Base-by-base conservation (phyloP, 2,329 filamentous ascomycete genomes). In the Phoma sp. region DNA sequence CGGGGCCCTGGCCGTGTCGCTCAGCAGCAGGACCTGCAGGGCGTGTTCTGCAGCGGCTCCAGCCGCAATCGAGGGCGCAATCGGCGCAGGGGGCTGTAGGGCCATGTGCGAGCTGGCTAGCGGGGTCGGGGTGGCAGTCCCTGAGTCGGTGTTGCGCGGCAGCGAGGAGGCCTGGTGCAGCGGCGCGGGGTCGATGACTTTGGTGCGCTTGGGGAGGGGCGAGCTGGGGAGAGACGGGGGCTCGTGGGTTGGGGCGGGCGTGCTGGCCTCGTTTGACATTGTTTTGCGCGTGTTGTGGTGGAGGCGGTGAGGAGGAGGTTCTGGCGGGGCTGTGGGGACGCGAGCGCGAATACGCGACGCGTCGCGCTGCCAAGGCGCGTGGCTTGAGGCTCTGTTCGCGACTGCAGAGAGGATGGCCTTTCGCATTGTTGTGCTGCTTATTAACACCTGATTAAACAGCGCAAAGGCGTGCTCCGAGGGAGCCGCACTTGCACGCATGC, bases 21-120 rank as follows among this genome's bases (percentile, higher is more conserved):
- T 89, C 54, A 98, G 87, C 77, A 96, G 92, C 83, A 97, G 93
- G 77, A 99, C 87, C 58, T 92, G 85, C 45, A 96, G 83, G n/a
- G 87, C 87, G 28, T 76, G 70, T 64, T 64, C 78, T 26, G 67
- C 65, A 4, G 64, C 59, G 2, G 70, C 63, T 0, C 65, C 67
- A 0, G 65, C 62, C 4, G 67, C 62, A 18, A 66, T 56, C 14
- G 57, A 60, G 9, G 67, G 61, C 2, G 64, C 66, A 5, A 69
- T 63, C 4, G 64, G 61, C 3, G 64, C 60, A 1, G 65, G 62
- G 7, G 69, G 56, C 26, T 67, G 66, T 14, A 68, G 42, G 18
- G 58, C 36, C 42, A 65, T 64, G 23, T 40, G 21, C 18, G 50
- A 28, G 46, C 61, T 66, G 32, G 60, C 48, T 20, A 71, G 57